Base-by-base conservation (phyloP, 2,329 filamentous ascomycete species). In the Berkeleyomyces basicola region DNA sequence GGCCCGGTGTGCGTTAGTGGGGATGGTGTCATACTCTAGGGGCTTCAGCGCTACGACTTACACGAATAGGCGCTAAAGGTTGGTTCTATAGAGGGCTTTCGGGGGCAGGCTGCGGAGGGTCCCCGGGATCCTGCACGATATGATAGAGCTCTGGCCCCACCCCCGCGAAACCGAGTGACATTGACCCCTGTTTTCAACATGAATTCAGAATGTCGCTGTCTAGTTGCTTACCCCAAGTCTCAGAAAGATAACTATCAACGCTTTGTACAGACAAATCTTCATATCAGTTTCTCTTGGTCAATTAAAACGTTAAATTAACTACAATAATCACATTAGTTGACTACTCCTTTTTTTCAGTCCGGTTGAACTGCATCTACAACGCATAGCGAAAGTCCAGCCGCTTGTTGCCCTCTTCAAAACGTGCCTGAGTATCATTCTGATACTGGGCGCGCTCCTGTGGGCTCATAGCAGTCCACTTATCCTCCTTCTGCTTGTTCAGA, bases 401-500 rank as follows among this genome's bases (percentile, higher is more conserved):
- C 51, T 66, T 66, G 58, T 64, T 68, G 4, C 66, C 67, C 49
- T 66, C 66, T 53, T 65, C 64, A 37, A 62, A 60, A 5, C 66
- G 66, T 2, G 65, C 66, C 51, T 63, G 43, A 4, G 64, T 47
- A 46, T 68, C 63, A 23, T 47, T 58, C 49, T 66, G 63, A 43
- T 65, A 63, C 44, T 61, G 59, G 0, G 42, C 31, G 10, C 46
- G 49, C 55, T 66, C 65, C 60, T 68, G 63, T 4, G 59, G 36
- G 11, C 61, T 61, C 51, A 66, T 39, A 10, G 40, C 60, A n/a
- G 46, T 40, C 65, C 65, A 66, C 14, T 61, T 51, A 37, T 61
- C 60, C 10, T 65, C 59, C 40, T 65, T 63, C 14, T 49, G 49
- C n/a, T 55, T 62, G 59, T 77, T 77, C 2, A 72, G 70, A 71